Evolutionary conservation across 2,329 filamentous ascomycete genomes (phyloP), one percentile per base, ranked within the genome.

Genomic region (Sphaceloma murrayae): DNA sequence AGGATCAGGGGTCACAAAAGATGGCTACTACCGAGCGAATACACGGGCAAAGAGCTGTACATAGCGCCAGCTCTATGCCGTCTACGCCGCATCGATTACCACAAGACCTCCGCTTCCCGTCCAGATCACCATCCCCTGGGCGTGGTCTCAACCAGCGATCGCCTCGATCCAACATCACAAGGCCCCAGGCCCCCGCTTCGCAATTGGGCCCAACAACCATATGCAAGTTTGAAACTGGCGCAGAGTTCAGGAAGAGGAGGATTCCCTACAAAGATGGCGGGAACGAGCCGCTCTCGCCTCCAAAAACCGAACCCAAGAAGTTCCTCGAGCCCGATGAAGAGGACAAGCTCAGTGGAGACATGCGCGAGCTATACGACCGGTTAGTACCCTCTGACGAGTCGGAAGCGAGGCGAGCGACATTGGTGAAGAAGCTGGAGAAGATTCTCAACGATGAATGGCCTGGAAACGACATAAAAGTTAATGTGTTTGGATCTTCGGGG

Each of bases 401-500:
- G 48, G 84, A 94, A 55, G 70, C 76, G 48, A 80, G 85, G 52
- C 74, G 89, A 48, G 70, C 74, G 51, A 78, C 75, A 56, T 76
- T 98, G 54, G 78, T 95, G n/a, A 69, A 73, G 52, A 98, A 96
- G 66, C 67, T 98, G 56, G 84, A 94, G 63, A 80, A 75, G 53
- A 77, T 96, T 30, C 78, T 98, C 60, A 91, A 93, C 56, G 75
- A 84, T 5, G 79, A 93, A 59, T 98, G 89, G 85, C 91, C 91
- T 1, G 86, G 84, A 1, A 82, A 86, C 56, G 75, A 93, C 49
- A 95, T 95, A 57, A 80, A 77, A 53, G 91, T 95, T 26, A 82
- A 91, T 61, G 78, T 96, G 11, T 98, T 98, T 72, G 91, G 91
- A n/a, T 96, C 91, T 4, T 96, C 91, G 3, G 91, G 91, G 36